Conservation (phyloP, 2,329 filamentous ascomycete species). For the Thielaviopsis musarum region DNA sequence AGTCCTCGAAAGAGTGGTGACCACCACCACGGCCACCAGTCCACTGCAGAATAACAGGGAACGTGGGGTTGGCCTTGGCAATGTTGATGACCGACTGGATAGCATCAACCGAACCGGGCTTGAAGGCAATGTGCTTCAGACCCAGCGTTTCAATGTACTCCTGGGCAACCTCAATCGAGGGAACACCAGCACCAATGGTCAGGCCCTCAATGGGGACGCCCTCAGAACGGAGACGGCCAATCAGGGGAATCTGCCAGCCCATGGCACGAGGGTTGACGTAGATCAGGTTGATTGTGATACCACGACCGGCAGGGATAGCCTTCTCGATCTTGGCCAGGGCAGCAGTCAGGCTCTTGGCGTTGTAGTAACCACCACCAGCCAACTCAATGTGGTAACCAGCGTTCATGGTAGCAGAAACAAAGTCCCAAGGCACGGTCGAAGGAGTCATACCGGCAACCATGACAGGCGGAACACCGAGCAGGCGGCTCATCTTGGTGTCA, state of each 20-base stretch:
- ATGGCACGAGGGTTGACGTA: conserved; percentile 82
- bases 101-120: conserved; percentile 75
- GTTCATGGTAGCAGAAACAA: conserved; percentile 83
- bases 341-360: conserved; percentile 63
- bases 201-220: conserved; percentile 84
- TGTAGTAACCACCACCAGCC: conserved; percentile 79
- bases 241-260: conserved; percentile 79
- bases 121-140: conserved; percentile 86
- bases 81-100: conserved; percentile 87
- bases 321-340: conserved; percentile 75
- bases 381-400: conserved; percentile 90
- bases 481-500: conserved; percentile 87
- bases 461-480: conserved; percentile 70
- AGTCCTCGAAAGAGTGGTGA: conserved; percentile 89
- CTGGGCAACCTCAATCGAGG: conserved; percentile 81
- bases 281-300: conserved; percentile 80
- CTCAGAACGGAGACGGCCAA: conserved; percentile 63
- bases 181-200: conserved; percentile 84
- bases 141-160: conserved; percentile 89
- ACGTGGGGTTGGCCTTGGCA: conserved; percentile 80
- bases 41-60: conserved; percentile 90
- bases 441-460: conserved; percentile 94
- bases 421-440: conserved; percentile 76
- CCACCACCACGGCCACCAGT: conserved; percentile 87
- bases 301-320: conserved; percentile 65